Evolutionary conservation across 441 rosid species (phyloP), one percentile per base, ranked within the genome.

Genomic region (Bruguiera hainesii): DNA sequence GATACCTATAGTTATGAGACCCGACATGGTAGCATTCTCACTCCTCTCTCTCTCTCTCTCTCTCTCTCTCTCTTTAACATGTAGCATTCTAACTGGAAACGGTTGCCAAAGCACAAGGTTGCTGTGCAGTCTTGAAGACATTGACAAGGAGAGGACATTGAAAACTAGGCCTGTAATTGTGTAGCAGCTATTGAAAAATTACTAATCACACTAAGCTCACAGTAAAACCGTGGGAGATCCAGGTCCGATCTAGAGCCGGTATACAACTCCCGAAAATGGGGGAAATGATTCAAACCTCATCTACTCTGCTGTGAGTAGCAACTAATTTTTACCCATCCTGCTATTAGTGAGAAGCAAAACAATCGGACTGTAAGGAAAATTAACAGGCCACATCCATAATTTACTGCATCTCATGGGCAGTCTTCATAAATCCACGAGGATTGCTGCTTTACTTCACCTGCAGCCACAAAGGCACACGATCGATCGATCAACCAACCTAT

Each of bases 311-410:
- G 63, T 29, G 19, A 65, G 52, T 35, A 64, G 66, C 77, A 63
- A 71, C 70, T 71, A 71, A 71, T 59, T 59, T 75, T 76, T 28
- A 48, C 72, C 4, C 28, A 20, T 52, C n/a, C 31, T 61, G 20
- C 19, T 49, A 16, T 42, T 69, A 55, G 56, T 26, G 63, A 51
- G 61, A 35, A 70, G 71, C 66, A 72, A 72, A 67, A 74, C 75
- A 65, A 70, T 51, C 70, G n/a, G 35, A 60, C 66, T 58, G 46
- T 46, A 61, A 26, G 68, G 71, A 68, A 66, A 71, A 77, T 63
- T 76, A 60, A 60, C 80, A 81, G 66, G 61, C 60, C 71, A 71
- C 64, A 72, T 57, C 39, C 50, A 65, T 69, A 65, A 65, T 35
- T 31, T 33, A 37, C 26, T 29, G 20, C 76, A 56, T 60, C 58